Conservation (phyloP, 768 basidiomycete species). For the Naematelia aurantialba region DNA sequence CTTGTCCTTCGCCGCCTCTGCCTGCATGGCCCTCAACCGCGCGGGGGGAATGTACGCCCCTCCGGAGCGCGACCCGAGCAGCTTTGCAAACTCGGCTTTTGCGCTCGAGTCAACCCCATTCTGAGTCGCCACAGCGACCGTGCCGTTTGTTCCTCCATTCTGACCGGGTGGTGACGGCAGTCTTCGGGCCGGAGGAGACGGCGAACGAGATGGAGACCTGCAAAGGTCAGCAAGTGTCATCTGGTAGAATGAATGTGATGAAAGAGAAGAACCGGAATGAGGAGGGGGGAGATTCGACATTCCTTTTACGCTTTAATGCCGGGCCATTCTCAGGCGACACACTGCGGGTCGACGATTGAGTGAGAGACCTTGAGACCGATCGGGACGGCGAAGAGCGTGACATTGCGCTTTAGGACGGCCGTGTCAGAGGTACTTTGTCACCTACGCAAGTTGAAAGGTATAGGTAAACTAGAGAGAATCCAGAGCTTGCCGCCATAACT, state of each 20-base stretch:
- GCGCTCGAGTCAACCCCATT: slow-evolving; percentile 57
- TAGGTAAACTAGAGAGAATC: not conserved
- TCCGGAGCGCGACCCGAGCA: slow-evolving; percentile 73
- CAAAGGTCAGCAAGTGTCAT: slow-evolving; percentile 12
- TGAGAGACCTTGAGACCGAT: slow-evolving; percentile 1
- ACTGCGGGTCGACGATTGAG: slow-evolving; percentile 13
- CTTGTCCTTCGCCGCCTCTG: slow-evolving; percentile 76
- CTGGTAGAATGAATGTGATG: no score
- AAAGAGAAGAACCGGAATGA: no score
- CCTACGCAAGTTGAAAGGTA: no score
- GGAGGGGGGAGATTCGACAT: not conserved
- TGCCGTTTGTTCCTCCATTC: slow-evolving; percentile 59
- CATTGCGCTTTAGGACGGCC: no score
- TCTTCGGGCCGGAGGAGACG: slow-evolving; percentile 48
- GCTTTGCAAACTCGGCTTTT: slow-evolving; percentile 83
- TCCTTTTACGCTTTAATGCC: slow-evolving; percentile 31
- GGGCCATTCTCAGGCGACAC: slow-evolving; percentile 23
- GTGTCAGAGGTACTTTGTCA: no score
- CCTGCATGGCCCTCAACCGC: slow-evolving; percentile 81
- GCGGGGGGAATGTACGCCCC: slow-evolving; percentile 98
- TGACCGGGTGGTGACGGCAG: slow-evolving; percentile 57
- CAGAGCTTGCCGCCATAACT: not conserved
- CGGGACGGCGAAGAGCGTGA: not conserved
- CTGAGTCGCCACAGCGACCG: slow-evolving; percentile 51
- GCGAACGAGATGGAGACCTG: slow-evolving; percentile 47